Conservation (phyloP, 257 asterid species). For the Ilex aquifolium region DNA sequence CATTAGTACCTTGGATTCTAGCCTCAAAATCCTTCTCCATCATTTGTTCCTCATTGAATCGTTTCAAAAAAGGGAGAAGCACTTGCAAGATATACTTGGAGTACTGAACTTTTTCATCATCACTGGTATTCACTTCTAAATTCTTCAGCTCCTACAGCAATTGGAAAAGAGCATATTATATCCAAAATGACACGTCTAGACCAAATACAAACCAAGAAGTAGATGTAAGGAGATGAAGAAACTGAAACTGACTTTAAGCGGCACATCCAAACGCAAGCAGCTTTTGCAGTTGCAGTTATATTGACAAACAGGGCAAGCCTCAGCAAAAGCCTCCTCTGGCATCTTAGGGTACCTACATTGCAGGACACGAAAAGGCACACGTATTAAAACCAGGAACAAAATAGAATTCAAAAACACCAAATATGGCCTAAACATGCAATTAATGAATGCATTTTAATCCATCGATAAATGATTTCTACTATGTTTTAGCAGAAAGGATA, state of each 20-base stretch:
- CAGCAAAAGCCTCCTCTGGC: constrained; percentile 62
- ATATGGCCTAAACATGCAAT: too few species aligned
- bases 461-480: neutral
- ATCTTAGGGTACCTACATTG: constrained; percentile 69
- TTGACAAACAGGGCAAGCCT: constrained; percentile 79
- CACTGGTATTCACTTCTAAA: constrained; percentile 19
- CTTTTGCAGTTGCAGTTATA: constrained; percentile 84
- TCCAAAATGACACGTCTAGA: neutral
- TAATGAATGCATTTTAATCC: neutral
- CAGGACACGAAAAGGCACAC: constrained; percentile 9
- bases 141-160: constrained; percentile 40
- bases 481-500: too few species aligned
- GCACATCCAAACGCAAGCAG: constrained; percentile 66
- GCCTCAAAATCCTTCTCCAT: constrained; percentile 68
- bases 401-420: neutral
- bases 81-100: constrained; percentile 45
- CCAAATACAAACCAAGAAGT: constrained; percentile 8
- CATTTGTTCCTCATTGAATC: constrained; percentile 49
- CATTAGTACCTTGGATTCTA: constrained; percentile 42
- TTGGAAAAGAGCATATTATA: neutral
- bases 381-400: constrained; percentile 4
- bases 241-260: constrained; percentile 49
- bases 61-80: constrained; percentile 72
- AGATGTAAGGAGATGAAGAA: constrained; percentile 8
- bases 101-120: constrained; percentile 39